Base-by-base conservation (phyloP, 108 stramenopile species). In the Skeletonema tropicum region DNA sequence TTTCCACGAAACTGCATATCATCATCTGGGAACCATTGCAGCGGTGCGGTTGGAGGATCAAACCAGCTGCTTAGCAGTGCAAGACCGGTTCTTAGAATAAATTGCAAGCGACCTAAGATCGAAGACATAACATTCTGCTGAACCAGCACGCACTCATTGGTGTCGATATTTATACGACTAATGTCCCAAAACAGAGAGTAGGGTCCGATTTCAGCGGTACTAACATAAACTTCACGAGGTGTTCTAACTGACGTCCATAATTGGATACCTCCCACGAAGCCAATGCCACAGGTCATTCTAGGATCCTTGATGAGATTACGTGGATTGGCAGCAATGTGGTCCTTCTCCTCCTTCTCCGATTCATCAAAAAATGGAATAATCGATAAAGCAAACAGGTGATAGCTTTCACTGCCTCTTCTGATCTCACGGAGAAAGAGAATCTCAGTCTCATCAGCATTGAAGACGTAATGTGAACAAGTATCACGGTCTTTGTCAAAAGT, bases 11-110 rank as follows among this genome's bases (percentile, higher is more conserved):
- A 74, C 30, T 38, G 38, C 55, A 66, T 52, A 13, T 74, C 35
- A 26, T 65, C 39, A 21, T 74, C 73, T 29, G 73, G 73, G 32
- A 74, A 74, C 73, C 73, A 74, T 52, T 74, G 73, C n/a, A 74
- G 17, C 38, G 73, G 73, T 23, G 65, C 33, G 12, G 64, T 64
- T 48, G 72, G 72, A 17, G 61, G 45, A 15, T 46, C 36, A 31
- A 64, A 63, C 21, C 29, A 13, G 13, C 68, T 55, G 35, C 31
- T 58, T 1, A 64, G 15, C 4, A 26, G 42, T 21, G 64, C 59
- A 35, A 74, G n/a, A 3, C 57, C 49, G 0, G 73, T 41, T 31
- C 33, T 17, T 12, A 66, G 0, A 19, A 65, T 12, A 12, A 74
- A 39, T 36, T 41, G 17, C 10, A 38, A 38, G 19, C 31, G 7